phyloP scores from a whole-genome alignment of 176 grass and related monocot species.

The Eragrostis curvula region DNA sequence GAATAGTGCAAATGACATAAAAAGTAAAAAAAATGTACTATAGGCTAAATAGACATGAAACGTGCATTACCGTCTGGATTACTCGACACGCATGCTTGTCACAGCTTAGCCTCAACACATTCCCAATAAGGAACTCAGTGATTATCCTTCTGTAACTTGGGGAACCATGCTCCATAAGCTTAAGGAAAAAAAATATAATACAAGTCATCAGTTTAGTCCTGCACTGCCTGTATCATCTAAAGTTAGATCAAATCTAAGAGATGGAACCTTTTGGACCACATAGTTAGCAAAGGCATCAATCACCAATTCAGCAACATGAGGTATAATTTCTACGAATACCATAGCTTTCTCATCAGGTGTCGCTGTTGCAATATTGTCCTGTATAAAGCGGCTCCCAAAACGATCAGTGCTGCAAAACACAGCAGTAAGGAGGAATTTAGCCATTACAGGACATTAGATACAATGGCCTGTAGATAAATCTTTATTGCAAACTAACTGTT shows the following conservation, averaged over 20 bases:
- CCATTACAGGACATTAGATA: not conserved
- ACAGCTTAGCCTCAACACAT: constrained; percentile 27
- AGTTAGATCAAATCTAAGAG: not conserved
- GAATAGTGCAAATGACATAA: not conserved
- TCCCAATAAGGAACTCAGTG: not conserved
- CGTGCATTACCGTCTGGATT: constrained; percentile 41
- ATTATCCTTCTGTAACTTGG: not conserved
- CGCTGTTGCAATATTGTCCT: constrained; percentile 47
- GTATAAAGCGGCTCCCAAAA: constrained; percentile 53
- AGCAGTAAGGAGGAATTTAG: not conserved
- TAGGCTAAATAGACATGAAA: not conserved
- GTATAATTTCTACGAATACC: constrained; percentile 35
- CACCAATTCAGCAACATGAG: constrained; percentile 28
- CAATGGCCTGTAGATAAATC: too few relatives aligned
- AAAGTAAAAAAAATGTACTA: not conserved
- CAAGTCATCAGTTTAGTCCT: not conserved
- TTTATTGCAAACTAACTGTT: too few relatives aligned
- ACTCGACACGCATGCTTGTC: constrained; percentile 51
- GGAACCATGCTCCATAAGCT: constrained; percentile 12
- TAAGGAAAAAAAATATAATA: not conserved
- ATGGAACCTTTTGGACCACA: constrained; percentile 13
- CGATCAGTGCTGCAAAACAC: constrained; percentile 37
- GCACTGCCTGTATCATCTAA: too few relatives aligned
- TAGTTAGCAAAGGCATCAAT: constrained; percentile 52
- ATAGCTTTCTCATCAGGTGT: constrained; percentile 38